Evolutionary conservation across 305 asterid genomes (phyloP).

Genomic region (Solanum hybrid): DNA sequence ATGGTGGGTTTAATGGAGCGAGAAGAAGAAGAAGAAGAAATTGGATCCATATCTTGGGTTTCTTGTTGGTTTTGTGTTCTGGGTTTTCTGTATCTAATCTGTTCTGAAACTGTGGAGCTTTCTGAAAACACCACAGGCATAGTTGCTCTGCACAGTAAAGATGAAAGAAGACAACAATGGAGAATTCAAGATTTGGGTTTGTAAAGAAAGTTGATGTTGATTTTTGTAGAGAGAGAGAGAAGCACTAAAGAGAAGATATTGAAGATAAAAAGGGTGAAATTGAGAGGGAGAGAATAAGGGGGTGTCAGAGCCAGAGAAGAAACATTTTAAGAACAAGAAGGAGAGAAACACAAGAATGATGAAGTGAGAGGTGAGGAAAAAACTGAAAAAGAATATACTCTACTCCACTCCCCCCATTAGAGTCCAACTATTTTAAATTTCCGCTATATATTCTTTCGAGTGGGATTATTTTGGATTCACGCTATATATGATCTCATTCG

Average conservation of each 20-base stretch:
- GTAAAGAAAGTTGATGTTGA: background rate
- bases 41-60: conserved; percentile 21
- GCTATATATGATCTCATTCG: too few relatives aligned
- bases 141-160: background rate
- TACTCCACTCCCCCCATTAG: background rate
- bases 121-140: conserved; percentile 24
- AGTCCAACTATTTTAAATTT: too few relatives aligned
- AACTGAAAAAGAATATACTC: background rate
- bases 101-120: conserved; percentile 15
- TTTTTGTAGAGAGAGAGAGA: background rate
- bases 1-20: conserved; percentile 33
- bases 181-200: conserved; percentile 3
- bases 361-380: background rate
- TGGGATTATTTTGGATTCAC: too few relatives aligned
- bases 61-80: conserved; percentile 20
- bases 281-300: background rate
- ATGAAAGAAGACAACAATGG: background rate
- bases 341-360: conserved; percentile 1
- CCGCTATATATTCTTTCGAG: accelerated
- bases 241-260: background rate
- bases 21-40: conserved; percentile 12
- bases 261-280: background rate
- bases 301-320: background rate
- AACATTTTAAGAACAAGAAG: background rate
- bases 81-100: conserved; percentile 19